Evolutionary conservation across 768 basidiomycete genomes (phyloP), one percentile per base, ranked within the genome.

Genomic region (Xerocomus spinulosus): DNA sequence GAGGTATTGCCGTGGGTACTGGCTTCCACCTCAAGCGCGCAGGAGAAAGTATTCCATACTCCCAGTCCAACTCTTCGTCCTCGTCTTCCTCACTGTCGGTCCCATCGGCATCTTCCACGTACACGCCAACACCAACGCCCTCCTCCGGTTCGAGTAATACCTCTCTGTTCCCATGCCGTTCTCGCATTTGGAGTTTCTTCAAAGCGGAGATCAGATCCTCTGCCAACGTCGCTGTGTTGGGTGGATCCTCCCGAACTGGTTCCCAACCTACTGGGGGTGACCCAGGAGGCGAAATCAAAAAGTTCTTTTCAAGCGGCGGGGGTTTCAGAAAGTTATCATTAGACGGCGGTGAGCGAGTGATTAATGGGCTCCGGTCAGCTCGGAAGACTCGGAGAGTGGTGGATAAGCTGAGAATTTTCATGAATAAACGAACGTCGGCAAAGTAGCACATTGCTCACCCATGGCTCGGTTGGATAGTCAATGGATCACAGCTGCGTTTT

Each of bases 211-310:
- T 87, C 53, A 98, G 78, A 62, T 98, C 95, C 20, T 87, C 82
- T 0, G 95, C 95, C 21, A 96, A 78, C 5, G 92, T 85, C 3
- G 78, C 69, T 3, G 72, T 63, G 61, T 97, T 97, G 0, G 95
- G 95, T 15, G 92, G 90, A 8, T 94, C 92, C 67, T 98, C 95
- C 42, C 73, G 73, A 48, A 93, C 79, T 20, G 79, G 92, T 61
- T 96, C 92, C 96, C 96, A 99, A 3, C 94, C 96, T 1, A 94
- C 83, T 0, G 96, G 96, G 0, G 96, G 96, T 0, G 93, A 96
- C 5, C 96, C 96, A 4, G 96, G 96, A 0, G 96, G 96, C 0
- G 96, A 98, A 53, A 99, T 94, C 39, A 99, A 77, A 70, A 97
- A 98, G 70, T 98, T 98, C 69, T 92, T 92, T 57, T 93, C 87